phyloP scores from a whole-genome alignment of 345 rosid species.

The Punica granatum region DNA sequence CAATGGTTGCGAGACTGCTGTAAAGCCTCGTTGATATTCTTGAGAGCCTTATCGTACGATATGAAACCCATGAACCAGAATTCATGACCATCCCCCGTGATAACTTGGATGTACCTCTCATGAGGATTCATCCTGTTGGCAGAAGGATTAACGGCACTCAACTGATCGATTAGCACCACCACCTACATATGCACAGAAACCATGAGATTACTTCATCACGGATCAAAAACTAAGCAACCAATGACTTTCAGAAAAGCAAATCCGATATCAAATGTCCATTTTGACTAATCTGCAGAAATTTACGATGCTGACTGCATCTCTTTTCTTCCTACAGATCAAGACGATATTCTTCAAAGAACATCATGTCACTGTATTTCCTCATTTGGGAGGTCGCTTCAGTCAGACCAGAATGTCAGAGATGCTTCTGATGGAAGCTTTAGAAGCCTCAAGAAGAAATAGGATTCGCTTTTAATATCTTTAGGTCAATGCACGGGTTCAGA shows the following conservation, averaged over 20 bases:
- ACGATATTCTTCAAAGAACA: not conserved
- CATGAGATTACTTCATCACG: not conserved
- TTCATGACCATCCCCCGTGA: slow-evolving; percentile 58
- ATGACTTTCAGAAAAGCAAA: not conserved
- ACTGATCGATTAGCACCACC: slow-evolving; percentile 47
- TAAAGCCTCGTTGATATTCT: slow-evolving; percentile 37
- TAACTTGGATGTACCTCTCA: slow-evolving; percentile 51
- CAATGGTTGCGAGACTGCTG: slow-evolving; percentile 14
- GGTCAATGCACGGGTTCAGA: not conserved
- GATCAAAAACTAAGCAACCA: not conserved
- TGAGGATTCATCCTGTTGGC: slow-evolving; percentile 47
- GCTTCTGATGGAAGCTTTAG: not conserved
- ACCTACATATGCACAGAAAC: slow-evolving; percentile 29
- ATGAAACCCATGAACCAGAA: slow-evolving; percentile 87
- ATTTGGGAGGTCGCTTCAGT: not conserved
- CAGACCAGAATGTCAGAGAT: not conserved
- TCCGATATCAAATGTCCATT: not conserved
- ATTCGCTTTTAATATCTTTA: not conserved
- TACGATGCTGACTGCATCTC: not conserved
- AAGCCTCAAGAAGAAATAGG: not conserved
- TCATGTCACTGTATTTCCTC: too few relatives aligned
- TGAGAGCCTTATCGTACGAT: slow-evolving; percentile 67
- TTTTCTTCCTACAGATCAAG: not conserved
- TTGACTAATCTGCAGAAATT: not conserved
- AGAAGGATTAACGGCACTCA: slow-evolving; percentile 47